Evolutionary conservation across 371 early-diverging fungal species (phyloP).

Genomic region (Entomophthora muscae): DNA sequence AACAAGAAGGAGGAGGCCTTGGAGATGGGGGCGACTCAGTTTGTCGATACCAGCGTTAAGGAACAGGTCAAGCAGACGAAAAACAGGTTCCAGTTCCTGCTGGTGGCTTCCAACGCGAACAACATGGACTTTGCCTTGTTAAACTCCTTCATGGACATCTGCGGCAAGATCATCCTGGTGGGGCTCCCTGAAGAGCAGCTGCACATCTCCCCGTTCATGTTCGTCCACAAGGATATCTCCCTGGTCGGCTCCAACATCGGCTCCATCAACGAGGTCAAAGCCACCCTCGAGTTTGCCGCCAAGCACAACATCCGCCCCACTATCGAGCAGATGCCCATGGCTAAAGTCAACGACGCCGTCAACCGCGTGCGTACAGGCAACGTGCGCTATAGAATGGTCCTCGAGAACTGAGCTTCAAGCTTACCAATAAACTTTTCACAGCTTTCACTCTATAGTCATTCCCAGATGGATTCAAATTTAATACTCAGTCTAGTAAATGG

Average conservation of each 20-base stretch:
- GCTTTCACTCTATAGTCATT: too few species aligned
- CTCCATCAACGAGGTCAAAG: slow-evolving; percentile 25
- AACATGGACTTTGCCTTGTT: slow-evolving; percentile 28
- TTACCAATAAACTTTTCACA: too few species aligned
- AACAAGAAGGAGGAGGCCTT: slow-evolving; percentile 42
- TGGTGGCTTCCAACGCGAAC: slow-evolving; percentile 32
- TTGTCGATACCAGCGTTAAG: slow-evolving; percentile 19
- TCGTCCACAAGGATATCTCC: slow-evolving; percentile 26
- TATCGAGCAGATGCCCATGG: slow-evolving; percentile 39
- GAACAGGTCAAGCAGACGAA: slow-evolving; percentile 14
- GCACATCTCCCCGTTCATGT: slow-evolving; percentile 16
- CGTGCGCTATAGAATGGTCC: background rate
- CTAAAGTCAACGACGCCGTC: slow-evolving; percentile 30
- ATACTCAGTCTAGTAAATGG: too few species aligned
- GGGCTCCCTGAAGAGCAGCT: slow-evolving; percentile 43
- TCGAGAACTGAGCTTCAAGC: too few species aligned
- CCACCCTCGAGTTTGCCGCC: slow-evolving; percentile 52
- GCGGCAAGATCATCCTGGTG: slow-evolving; percentile 38
- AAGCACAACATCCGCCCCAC: slow-evolving; percentile 41
- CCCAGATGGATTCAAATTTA: too few species aligned
- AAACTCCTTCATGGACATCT: slow-evolving; percentile 25
- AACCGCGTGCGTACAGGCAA: background rate
- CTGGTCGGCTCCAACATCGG: slow-evolving; percentile 58
- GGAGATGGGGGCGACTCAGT: slow-evolving; percentile 43
- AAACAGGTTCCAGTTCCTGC: slow-evolving; percentile 22